Evolutionary conservation across 129 eudicot genomes (phyloP), one percentile per base, ranked within the genome.

Genomic region (Cynara cardunculus): DNA sequence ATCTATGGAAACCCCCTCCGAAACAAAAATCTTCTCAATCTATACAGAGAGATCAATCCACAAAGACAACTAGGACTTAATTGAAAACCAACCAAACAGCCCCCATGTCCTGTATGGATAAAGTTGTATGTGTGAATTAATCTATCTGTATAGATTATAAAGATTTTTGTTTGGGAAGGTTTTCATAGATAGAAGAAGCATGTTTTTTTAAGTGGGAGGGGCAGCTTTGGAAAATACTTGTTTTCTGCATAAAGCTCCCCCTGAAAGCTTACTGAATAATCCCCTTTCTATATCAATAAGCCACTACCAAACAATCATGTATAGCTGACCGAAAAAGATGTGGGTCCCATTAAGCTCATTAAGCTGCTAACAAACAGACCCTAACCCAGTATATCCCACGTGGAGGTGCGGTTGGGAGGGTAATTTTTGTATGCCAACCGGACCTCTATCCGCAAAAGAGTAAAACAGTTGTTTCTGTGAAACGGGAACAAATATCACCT

Each of bases 401-500:
- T 8, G 46, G 46, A 39, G 14, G 46, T 39, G 14, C 14, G 46
- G 14, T 39, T 39, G 46, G 46, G 46, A 0, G 46, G 16, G 16
- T 39, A 10, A 10, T 16, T 10, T 11, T 10, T 11, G 53, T 41
- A 41, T 41, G 2, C 16, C 1, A 16, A 11, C 16, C 16, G 1
- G 53, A 41, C 53, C 18, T 41, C 53, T 41, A 12, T 0, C 53
- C 53, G 0, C n/a, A n/a, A 53, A 46, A 53, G 2, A 53, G 62
- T 53, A 53, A 53, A 53, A 0, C 22, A 53, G 22, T 32, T 41
- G 22, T 49, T 53, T 53, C 5, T 18, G 1, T 16, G 6, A 53
- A 53, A 53, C 18, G 62, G 59, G 25, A 24, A 67, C 61, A 74
- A 7, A 66, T 71, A 71, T 86, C 87, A 95, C 99, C 97, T 92